Base-by-base conservation (phyloP, 192 early-diverging fungal genomes). In the Spinellus fusiger region DNA sequence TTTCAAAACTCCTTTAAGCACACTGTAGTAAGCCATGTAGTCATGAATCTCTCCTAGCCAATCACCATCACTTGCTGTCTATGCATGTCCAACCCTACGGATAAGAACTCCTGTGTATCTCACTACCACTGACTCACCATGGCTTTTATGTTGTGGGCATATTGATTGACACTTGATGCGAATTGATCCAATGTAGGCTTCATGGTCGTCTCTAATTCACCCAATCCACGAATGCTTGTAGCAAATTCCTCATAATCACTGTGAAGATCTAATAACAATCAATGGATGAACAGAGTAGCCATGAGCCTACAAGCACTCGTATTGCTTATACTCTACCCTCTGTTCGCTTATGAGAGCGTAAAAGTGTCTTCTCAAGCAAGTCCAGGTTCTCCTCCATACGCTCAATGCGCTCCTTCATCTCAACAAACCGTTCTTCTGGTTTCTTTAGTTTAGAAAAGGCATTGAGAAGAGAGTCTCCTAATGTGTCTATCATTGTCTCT, bases 361-460 rank as follows among this genome's bases (percentile, higher is more conserved):
- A 38, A 31, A 91, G 85, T 31, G 92, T 77, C 62, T 86, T 88
- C 54, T 96, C 93, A 18, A 95, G 76, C 16, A 85, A 78, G 23
- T 78, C 77, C 46, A 98, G 60, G 66, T 94, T 94, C 54, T 94
- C 89, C 58, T 92, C 90, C 64, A 96, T 78, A 56, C 91, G 89
- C 5, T 87, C 86, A 1, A 95, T 73, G 20, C 75, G 77, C 49
- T 95, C 92, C 31, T 83, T 77, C 80, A 93, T 89, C 54, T 90
- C 84, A 13, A 90, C 68, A 74, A 96, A 97, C 59, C 80, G 73
- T 61, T 89, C 84, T 40, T 97, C 94, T 12, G 86, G 88, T 62
- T 92, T 89, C 65, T 86, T 88, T 54, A 96, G 86, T 81, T 92
- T 96, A 49, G 88, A 78, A 64, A 96, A 95, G n/a, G 92, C 91